Evolutionary conservation across 805 yeast genomes (phyloP).

Genomic region (Candida boleticola): DNA sequence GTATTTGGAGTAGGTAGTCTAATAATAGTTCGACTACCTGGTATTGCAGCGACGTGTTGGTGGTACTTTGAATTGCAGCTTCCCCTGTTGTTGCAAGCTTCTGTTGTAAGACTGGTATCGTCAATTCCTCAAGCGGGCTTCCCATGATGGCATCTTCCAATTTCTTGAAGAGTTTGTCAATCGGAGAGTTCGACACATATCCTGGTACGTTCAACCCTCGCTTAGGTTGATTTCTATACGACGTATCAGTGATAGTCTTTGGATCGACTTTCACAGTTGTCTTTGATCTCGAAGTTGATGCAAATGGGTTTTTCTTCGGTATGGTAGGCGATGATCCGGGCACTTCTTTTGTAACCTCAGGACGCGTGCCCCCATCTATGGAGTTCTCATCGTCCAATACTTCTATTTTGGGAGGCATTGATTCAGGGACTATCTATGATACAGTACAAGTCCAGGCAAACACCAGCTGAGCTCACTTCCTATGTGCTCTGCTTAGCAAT

Average conservation of each 20-base stretch:
- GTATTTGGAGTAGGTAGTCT: constrained; percentile 36
- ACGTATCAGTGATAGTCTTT: background rate
- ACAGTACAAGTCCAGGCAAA: no score
- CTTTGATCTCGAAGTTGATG: constrained; percentile 15
- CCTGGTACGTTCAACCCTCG: constrained; percentile 36
- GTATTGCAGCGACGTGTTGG: no score
- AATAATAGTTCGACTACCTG: constrained; percentile 19
- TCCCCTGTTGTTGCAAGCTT: background rate
- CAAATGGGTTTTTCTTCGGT: constrained; percentile 30
- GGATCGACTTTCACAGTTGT: constrained; percentile 20
- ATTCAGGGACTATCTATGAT: no score
- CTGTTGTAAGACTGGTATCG: constrained; percentile 8
- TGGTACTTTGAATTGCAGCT: no score
- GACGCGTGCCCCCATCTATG: background rate
- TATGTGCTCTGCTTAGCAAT: no score
- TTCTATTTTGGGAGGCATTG: constrained; percentile 28
- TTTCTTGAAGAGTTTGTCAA: constrained; percentile 32
- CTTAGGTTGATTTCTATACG: background rate
- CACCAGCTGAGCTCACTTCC: no score
- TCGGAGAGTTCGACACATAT: constrained; percentile 25
- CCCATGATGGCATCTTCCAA: constrained; percentile 23
- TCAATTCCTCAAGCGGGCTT: constrained; percentile 21
- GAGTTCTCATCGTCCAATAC: constrained; percentile 8
- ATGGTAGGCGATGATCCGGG: background rate
- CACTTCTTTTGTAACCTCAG: constrained; percentile 1